Percentiles rank a stretch among this genome's conserved stretches.
phyloP scores from a whole-genome alignment of 2,329 filamentous ascomycete species.

The Tolypocladium inflatum region DNA sequence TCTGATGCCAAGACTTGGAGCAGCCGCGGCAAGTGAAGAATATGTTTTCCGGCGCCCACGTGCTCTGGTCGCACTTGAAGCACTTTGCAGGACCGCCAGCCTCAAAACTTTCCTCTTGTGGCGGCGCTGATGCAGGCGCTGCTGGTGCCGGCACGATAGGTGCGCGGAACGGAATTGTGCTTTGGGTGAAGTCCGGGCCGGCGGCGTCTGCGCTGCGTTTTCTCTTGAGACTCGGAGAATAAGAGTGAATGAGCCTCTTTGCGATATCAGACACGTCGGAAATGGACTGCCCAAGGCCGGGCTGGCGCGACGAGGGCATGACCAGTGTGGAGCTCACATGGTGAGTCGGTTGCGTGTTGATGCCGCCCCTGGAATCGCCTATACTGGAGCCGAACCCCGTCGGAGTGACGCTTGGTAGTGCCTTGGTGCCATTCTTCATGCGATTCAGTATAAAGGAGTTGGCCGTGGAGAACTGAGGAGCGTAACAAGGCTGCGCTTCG shows the following conservation, averaged over 20 bases:
- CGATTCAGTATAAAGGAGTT: slow-evolving; percentile 17
- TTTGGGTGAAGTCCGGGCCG: slow-evolving; percentile 20
- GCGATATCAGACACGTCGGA: background rate
- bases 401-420: background rate
- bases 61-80: slow-evolving; percentile 8
- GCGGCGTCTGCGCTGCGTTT: slow-evolving; percentile 13
- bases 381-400: background rate
- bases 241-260: background rate
- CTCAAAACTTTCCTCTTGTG: background rate
- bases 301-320: slow-evolving; percentile 1
- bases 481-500: slow-evolving; percentile 10
- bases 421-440: slow-evolving; percentile 6
- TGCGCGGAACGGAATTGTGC: slow-evolving; percentile 19
- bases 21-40: slow-evolving; percentile 13
- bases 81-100: background rate
- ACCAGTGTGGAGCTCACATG: slow-evolving; percentile 1
- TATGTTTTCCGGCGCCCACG: background rate
- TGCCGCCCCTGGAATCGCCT: background rate
- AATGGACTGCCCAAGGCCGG: background rate
- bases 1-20: slow-evolving; percentile 13
- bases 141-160: background rate
- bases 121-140: background rate
- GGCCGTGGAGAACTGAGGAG: slow-evolving; percentile 19
- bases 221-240: slow-evolving; percentile 13
- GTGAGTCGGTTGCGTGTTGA: background rate